Evolutionary conservation across 331 rosid species (phyloP), one percentile per base, ranked within the genome.

Genomic region (Malus hybrid): DNA sequence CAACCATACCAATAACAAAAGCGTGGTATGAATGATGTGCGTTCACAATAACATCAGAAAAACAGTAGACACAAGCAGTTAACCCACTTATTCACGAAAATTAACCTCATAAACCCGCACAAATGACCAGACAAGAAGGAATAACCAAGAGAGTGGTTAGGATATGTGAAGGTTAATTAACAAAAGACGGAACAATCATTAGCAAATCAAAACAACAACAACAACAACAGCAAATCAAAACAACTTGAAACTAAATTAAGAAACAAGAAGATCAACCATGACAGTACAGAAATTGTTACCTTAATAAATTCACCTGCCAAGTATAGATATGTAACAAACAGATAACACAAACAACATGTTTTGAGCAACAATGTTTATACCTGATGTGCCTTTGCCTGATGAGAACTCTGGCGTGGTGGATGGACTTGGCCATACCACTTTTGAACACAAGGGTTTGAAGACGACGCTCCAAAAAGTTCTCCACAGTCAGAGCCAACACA

Each of bases 371-470:
- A 0, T 9, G 15, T 27, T 3, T 62, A 71, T 83, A 83, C 86
- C 86, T 83, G 79, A 83, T 83, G 54, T 82, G 85, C 82, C 82
- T 73, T 60, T 82, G 85, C 69, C 85, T 82, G 14, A 82, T 82
- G 20, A 83, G 86, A 56, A 83, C 86, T 33, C 86, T 81, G 67
- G 86, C 86, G 12, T 83, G 85, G 68, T 81, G 85, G 18, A 81
- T 76, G 52, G 84, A 81, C 78, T 81, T 81, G 70, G 84, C 84
- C 84, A 81, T 81, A 29, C 84, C 84, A 42, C 79, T 39, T 34
- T 81, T 81, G 76, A 81, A 81, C 18, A 82, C 86, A 20, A 79
- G 80, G 36, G 86, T 83, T 27, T 83, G 86, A 18, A 83, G 83
- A 7, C 83, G 86, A 36, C 86, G 82, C 75, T 83, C 86, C 31